Percentiles rank a stretch among this genome's conserved stretches.
Evolutionary conservation across 1,284 basidiomycete genomes (phyloP).

Genomic region (Tetrapyrgos nigripes): DNA sequence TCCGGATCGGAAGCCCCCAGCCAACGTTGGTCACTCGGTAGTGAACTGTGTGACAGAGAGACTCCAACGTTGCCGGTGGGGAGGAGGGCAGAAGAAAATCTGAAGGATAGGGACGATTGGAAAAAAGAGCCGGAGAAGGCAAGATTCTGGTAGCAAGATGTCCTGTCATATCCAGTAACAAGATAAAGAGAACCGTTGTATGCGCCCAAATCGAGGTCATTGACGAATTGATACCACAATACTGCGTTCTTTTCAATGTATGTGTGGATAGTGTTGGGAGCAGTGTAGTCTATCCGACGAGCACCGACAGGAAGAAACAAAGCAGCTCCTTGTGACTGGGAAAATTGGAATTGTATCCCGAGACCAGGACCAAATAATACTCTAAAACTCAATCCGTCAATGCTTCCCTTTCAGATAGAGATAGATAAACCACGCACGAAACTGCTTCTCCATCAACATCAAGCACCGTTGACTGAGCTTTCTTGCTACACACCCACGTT

Average conservation of each 20-base stretch:
- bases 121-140: not conserved
- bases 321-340: not conserved
- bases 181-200: conserved; percentile 1
- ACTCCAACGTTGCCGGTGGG: not conserved
- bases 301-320: conserved; percentile 9
- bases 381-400: no score
- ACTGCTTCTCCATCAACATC: no score
- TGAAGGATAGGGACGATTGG: not conserved
- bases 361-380: no score
- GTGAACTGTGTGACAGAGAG: not conserved
- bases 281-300: not conserved
- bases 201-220: not conserved
- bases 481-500: no score
- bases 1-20: not conserved
- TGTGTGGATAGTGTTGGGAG: not conserved
- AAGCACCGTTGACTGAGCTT: no score
- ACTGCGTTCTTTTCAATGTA: not conserved
- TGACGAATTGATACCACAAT: conserved; percentile 4
- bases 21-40: not conserved
- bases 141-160: not conserved
- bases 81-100: not conserved
- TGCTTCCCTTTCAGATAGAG: no score
- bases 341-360: no score
- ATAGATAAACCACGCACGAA: no score
- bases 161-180: conserved; percentile 5